Evolutionary conservation across 2,329 filamentous ascomycete species (phyloP).

Genomic region (Pseudogymnoascus verrucosus): DNA sequence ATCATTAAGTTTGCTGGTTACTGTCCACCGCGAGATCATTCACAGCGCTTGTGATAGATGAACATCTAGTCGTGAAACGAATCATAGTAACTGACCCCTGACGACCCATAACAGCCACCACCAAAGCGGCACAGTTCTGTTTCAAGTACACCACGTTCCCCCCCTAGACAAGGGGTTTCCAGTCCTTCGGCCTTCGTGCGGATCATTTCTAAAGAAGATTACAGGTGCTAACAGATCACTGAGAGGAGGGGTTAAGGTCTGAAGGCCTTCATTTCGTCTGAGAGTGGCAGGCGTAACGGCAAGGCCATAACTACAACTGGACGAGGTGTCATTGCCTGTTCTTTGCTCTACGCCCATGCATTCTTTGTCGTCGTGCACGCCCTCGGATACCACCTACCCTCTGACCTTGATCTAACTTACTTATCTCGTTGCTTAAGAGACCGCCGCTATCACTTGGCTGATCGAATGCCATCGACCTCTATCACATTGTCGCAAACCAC

Average conservation of each 20-base stretch:
- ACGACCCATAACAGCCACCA: not conserved
- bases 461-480: conserved; percentile 9
- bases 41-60: conserved; percentile 1
- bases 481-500: conserved; percentile 16
- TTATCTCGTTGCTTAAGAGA: not conserved
- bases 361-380: not conserved
- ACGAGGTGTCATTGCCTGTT: not conserved
- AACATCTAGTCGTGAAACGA: not conserved
- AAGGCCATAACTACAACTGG: not conserved
- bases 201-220: conserved; percentile 4
- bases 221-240: not conserved
- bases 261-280: conserved; percentile 5
- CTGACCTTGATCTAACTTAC: not conserved
- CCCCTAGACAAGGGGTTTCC: conserved; percentile 5
- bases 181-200: conserved; percentile 1
- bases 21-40: not conserved
- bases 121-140: conserved; percentile 7
- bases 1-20: not conserved
- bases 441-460: not conserved
- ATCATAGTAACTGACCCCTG: not conserved
- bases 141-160: conserved; percentile 1
- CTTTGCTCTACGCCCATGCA: not conserved
- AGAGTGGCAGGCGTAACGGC: conserved; percentile 5
- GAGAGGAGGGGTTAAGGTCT: conserved; percentile 3
- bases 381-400: not conserved